A percentile compares a stretch with the other conserved stretches of the same genome.
Conservation (phyloP, 1,139 yeast species). For the Saccharomyces hybrid region DNA sequence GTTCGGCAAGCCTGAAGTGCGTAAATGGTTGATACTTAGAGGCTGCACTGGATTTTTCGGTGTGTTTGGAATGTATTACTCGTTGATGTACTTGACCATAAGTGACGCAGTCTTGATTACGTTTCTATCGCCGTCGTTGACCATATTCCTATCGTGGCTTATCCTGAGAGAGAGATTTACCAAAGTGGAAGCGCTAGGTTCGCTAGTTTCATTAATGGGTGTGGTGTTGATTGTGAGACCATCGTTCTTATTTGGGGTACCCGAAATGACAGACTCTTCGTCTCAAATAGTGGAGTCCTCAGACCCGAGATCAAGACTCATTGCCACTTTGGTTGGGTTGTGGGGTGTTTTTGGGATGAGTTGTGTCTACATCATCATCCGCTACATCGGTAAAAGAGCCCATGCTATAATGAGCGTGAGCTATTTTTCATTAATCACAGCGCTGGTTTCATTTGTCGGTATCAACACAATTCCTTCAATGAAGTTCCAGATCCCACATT, state of each 20-base stretch:
- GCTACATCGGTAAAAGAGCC: constrained; percentile 68
- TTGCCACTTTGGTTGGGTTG: constrained; percentile 60
- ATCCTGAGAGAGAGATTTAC: constrained; percentile 61
- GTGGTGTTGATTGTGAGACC: constrained; percentile 81
- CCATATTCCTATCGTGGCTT: constrained; percentile 67
- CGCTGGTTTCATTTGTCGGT: constrained; percentile 47
- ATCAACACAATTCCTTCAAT: constrained; percentile 51
- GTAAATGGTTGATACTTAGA: constrained; percentile 50
- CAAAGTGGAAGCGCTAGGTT: constrained; percentile 58
- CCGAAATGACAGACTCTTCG: constrained; percentile 5
- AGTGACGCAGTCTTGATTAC: constrained; percentile 75
- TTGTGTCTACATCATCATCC: constrained; percentile 59
- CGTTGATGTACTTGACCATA: constrained; percentile 64
- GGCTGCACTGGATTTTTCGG: constrained; percentile 75
- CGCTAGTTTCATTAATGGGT: constrained; percentile 61
- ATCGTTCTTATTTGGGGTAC: constrained; percentile 53
- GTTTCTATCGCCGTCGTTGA: constrained; percentile 68
- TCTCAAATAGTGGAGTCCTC: constrained; percentile 22
- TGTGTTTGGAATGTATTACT: constrained; percentile 66
- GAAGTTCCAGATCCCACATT: constrained; percentile 53
- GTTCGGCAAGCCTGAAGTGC: constrained; percentile 57
- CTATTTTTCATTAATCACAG: constrained; percentile 59
- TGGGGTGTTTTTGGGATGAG: constrained; percentile 68
- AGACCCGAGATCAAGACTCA: constrained; percentile 28
- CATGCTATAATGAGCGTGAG: constrained; percentile 77